Percentiles rank a stretch among this genome's conserved stretches.
These are phyloP conservation scores for Phialemonium atrogriseum DNA, from an alignment of 2,329 filamentous ascomycete species.

Conservation along the genomic window DNA sequence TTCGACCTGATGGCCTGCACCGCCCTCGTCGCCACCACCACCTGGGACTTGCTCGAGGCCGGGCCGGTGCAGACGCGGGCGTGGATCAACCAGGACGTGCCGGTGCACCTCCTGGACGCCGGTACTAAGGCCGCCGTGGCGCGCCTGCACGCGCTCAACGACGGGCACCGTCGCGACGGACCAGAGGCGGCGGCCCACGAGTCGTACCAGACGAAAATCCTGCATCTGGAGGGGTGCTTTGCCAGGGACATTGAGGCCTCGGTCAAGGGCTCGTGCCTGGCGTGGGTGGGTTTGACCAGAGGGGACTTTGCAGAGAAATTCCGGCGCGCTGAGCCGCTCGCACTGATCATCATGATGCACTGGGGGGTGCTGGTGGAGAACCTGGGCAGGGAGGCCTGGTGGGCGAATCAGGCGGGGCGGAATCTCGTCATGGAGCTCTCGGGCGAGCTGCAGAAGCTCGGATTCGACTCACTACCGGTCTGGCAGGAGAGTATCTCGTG, in stretches of 20 bases:
- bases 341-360: conserved; percentile 26
- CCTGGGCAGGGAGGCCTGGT: conserved; percentile 16
- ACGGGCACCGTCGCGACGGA: neutral
- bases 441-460: conserved; percentile 13
- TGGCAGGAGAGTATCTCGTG: conserved; percentile 19
- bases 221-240: conserved; percentile 22
- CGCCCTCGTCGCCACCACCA: neutral
- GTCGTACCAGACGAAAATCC: conserved; percentile 14
- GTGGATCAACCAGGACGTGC: neutral
- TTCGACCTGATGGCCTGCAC: conserved; percentile 6
- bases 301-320: conserved; percentile 21
- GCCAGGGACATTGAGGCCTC: conserved; percentile 23
- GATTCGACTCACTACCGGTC: conserved; percentile 11
- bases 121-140: conserved; percentile 4
- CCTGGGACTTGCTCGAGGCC: conserved; percentile 3
- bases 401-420: conserved; percentile 12
- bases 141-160: conserved; percentile 1
- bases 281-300: conserved; percentile 21
- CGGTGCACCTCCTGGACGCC: conserved; percentile 5
- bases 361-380: conserved; percentile 25
- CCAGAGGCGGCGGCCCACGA: conserved; percentile 1
- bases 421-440: conserved; percentile 17
- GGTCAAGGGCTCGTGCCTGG: conserved; percentile 21
- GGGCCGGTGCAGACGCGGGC: too few relatives aligned
- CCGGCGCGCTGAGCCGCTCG: conserved; percentile 22